Base-by-base conservation (phyloP, 441 rosid species). In the Melastoma candidum region DNA sequence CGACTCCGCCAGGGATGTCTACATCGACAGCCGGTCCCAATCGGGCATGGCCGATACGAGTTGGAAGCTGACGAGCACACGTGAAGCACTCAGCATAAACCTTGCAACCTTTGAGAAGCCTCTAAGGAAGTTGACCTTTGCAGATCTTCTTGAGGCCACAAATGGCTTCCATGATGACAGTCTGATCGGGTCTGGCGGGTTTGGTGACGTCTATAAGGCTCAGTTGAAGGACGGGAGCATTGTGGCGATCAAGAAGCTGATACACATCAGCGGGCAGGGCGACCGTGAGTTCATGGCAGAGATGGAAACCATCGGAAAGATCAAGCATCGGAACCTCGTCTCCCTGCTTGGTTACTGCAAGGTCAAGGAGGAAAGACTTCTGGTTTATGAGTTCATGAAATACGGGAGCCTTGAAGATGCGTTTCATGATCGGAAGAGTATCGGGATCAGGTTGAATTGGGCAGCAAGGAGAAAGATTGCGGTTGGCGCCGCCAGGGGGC, bases 81-180 rank as follows among this genome's bases (percentile, higher is more conserved):
- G 83, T 3, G 98, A 90, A 67, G 93, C 57, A 41, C 83, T 13
- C 85, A 87, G 57, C 82, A 73, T 12, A 83, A 75, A 70, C 69
- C 77, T 3, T 78, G 81, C 87, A 60, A 48, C 65, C 0, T 61
- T 61, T 0, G 65, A 53, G 59, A 61, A 61, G 48, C 65, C 59
- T 11, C 53, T 61, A 3, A 14, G 44, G 48, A 61, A 53, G 48
- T 53, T 61, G 25, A 61, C 65, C 44, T 61, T 61, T 3, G 65
- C 59, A 0, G 65, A 61, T 46, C 59, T 61, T 12, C 58, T 61
- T 0, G 59, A 54, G 48, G 65, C 65, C 53, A 61, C 65, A 4
- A 61, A 61, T 6, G 59, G 59, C 17, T 61, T 61, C 65, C 54
- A 61, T 36, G 47, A 54, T 14, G 59, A 61, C 46, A 54, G 59